These are phyloP conservation scores for Centella asiatica DNA, from an alignment of 129 eudicot species.

Conservation along the genomic window DNA sequence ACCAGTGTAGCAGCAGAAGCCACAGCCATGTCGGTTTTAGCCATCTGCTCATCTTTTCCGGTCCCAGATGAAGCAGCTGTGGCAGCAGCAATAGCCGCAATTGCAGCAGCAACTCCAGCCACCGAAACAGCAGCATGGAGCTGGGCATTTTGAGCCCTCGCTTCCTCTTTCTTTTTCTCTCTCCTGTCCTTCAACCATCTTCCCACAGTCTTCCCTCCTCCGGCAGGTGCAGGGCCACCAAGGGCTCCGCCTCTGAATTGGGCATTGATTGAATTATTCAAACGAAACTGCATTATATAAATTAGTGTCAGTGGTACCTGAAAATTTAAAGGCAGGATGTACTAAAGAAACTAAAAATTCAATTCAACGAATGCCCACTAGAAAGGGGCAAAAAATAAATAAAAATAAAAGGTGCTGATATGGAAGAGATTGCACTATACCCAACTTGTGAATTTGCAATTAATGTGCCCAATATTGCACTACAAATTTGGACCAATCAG, in stretches of 20 bases:
- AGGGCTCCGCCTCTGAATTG: conserved; percentile 45
- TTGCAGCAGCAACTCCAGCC: conserved; percentile 96
- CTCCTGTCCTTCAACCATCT: conserved; percentile 95
- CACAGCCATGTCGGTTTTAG: conserved; percentile 93
- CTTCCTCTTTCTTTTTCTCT: conserved; percentile 94
- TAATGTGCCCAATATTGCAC: conserved; percentile 30
- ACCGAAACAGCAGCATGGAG: conserved; percentile 86
- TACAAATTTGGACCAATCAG: conserved; percentile 21
- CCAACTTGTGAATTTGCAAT: conserved; percentile 31
- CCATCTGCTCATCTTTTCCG: conserved; percentile 65
- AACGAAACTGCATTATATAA: conserved; percentile 43
- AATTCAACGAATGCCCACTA: neutral
- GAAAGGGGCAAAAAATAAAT: no score
- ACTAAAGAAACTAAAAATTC: conserved; percentile 7
- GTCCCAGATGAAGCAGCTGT: conserved; percentile 76
- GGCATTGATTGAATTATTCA: conserved; percentile 40
- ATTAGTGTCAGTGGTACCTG: conserved; percentile 6
- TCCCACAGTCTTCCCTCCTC: conserved; percentile 90
- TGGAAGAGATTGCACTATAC: conserved; percentile 13
- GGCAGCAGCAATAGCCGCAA: conserved; percentile 96
- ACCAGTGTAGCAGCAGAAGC: conserved; percentile 98
- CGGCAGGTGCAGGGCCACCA: conserved; percentile 25
- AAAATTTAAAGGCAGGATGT: neutral
- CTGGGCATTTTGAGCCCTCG: conserved; percentile 88
- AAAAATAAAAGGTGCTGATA: neutral